Base-by-base conservation (phyloP, 2,329 filamentous ascomycete species). In the Ceratocystis variospora region DNA sequence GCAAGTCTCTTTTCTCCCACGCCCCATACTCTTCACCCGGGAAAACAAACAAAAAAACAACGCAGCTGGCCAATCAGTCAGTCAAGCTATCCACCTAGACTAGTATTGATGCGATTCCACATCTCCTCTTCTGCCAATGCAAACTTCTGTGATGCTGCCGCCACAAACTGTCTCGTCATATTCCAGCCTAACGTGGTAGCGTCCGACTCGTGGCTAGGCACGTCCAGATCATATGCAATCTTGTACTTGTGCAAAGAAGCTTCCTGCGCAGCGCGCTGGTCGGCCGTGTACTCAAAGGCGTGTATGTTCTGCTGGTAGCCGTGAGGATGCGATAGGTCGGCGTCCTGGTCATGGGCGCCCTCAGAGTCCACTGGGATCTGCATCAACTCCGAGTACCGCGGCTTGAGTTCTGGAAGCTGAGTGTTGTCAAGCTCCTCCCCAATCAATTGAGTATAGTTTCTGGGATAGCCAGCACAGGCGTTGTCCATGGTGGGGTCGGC, bases 51-150 rank as follows among this genome's bases (percentile, higher is more conserved):
- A 41, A 41, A 12, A 37, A 41, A 15, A 8, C 4, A 22, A 22
- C 22, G n/a, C 37, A 4, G 8, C 19, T 8, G 31, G 25, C 25
- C 22, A 55, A 25, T 7, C 50, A 57, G 28, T 1, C 28, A 19
- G 28, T 3, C 22, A 10, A 5, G 3, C 17, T 22, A 33, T 19
- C 25, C 53, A 12, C 53, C 53, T 17, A 57, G 12, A 57, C 53
- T 57, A 7, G 28, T 57, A 28, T 57, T 57, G 53, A 57, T 57
- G 15, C 53, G 53, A 10, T 79, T 81, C 84, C 84, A 87, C 28
- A 87, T 79, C 73, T 85, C 82, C 63, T 76, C 77, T 76, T 87
- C 84, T 15, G 82, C 83, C 15, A 79, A 81, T 7, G 79, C 80
- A 33, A 87, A 73, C 72, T 79, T 82, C 68, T 80, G 79, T 63